Evolutionary conservation across 2,329 filamentous ascomycete species (phyloP), one percentile per base, ranked within the genome.

Genomic region (Fusarium nelsonii): DNA sequence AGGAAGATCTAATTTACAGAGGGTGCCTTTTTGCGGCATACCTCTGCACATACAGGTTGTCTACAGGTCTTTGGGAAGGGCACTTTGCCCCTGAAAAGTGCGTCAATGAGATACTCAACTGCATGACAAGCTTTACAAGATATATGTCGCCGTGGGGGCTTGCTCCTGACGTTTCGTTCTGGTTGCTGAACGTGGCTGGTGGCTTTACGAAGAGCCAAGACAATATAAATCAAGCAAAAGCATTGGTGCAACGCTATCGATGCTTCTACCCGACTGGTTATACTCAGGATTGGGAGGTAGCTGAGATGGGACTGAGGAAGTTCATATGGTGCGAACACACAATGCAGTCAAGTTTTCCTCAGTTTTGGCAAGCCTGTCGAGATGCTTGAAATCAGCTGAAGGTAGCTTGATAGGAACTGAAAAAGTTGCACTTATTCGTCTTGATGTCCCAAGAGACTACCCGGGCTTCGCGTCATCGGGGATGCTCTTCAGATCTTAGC

Each of bases 21-120:
- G 41, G 58, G 1, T 56, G 41, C 2, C 59, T 63, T 2, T 63
- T 63, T 23, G 48, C 58, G 1, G 58, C 58, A 15, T 63, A 63
- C 4, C 48, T 63, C 2, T 63, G 59, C 14, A 63, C 58, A 10
- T 63, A 63, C n/a, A 54, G 59, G 23, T 36, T 63, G 1, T 63
- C 59, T 0, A 9, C 37, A 9, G 59, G 59, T 10, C 1, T 63
- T 0, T 63, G 59, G 58, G 59, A 30, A 41, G 59, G 59, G 0
- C 4, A 48, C 3, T 63, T 56, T 4, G 48, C 16, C 0, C 58
- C 59, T 0, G 59, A 63, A 8, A 56, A 23, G 0, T 63, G 59
- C 2, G 58, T 37, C 3, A 7, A 14, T 2, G 15, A 34, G 8
- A 48, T 63, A 4, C 20, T 63, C 0, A 12, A 18, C 3, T 56